These are phyloP conservation scores for Cytospora chrysosperma DNA, from an alignment of 2,329 filamentous ascomycete genomes.

Conservation along the genomic window DNA sequence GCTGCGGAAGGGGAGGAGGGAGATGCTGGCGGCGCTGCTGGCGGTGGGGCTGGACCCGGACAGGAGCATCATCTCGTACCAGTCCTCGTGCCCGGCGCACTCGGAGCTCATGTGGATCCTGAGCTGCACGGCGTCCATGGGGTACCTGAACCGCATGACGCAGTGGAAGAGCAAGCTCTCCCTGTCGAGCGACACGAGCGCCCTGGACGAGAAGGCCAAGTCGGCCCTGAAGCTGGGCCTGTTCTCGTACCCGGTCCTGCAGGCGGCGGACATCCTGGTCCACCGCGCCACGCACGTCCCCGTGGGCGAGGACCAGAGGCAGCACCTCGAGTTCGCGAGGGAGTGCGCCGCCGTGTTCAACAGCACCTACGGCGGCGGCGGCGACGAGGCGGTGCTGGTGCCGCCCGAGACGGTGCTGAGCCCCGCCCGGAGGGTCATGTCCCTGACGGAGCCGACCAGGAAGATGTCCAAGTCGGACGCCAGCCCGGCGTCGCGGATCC, in stretches of 20 bases:
- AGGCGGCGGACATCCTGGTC: constrained; percentile 90
- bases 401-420: constrained; percentile 71
- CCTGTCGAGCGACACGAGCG: constrained; percentile 56
- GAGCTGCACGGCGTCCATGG: constrained; percentile 86
- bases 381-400: constrained; percentile 52
- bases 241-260: constrained; percentile 93
- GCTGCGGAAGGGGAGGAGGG: constrained; percentile 64
- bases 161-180: constrained; percentile 95
- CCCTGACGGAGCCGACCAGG: constrained; percentile 68
- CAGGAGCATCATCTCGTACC: constrained; percentile 78
- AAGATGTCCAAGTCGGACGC: constrained; percentile 96
- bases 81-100: constrained; percentile 75
- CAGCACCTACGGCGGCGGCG: constrained; percentile 56
- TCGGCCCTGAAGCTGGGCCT: constrained; percentile 76
- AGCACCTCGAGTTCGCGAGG: constrained; percentile 91
- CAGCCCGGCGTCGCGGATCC: constrained; percentile 71
- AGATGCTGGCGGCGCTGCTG: constrained; percentile 76
- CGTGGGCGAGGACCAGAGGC: constrained; percentile 91
- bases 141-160: constrained; percentile 96
- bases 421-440: constrained; percentile 87
- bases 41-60: constrained; percentile 81
- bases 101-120: constrained; percentile 96
- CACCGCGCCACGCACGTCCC: constrained; percentile 84
- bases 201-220: constrained; percentile 45
- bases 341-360: constrained; percentile 89